Percentiles rank a stretch among this genome's conserved stretches.
Evolutionary conservation across 164 flowering plant genomes (phyloP).

Genomic region (Annona cherimola): DNA sequence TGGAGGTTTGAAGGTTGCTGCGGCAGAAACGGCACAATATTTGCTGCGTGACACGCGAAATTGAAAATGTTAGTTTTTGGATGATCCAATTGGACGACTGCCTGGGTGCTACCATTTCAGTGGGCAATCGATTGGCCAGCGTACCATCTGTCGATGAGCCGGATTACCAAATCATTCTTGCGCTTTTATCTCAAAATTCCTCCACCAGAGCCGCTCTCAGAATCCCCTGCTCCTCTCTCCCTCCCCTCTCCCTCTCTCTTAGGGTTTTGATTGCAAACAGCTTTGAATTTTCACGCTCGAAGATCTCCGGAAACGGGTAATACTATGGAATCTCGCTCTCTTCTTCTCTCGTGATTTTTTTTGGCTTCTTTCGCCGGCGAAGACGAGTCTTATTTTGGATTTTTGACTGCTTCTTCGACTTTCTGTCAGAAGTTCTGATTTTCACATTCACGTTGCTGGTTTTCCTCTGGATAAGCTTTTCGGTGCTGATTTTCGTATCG

Average conservation of each 20-base stretch:
- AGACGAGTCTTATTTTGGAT: background rate
- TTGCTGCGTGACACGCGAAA: too few relatives aligned
- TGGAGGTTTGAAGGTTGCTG: too few relatives aligned
- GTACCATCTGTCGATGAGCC: too few relatives aligned
- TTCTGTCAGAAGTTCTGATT: background rate
- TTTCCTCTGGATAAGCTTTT: background rate
- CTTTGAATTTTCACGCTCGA: background rate
- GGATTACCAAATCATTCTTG: background rate
- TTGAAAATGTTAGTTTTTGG: too few relatives aligned
- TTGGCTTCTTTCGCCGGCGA: background rate
- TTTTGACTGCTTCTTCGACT: background rate
- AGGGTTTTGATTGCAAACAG: background rate
- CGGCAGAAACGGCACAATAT: too few relatives aligned
- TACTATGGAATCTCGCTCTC: background rate
- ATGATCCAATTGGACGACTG: too few relatives aligned
- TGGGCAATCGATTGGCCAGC: too few relatives aligned
- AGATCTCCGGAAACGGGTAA: slow-evolving; percentile 7
- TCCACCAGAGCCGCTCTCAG: slow-evolving; percentile 2
- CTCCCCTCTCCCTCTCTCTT: background rate
- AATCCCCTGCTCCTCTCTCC: background rate
- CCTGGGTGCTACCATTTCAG: too few relatives aligned
- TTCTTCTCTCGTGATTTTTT: background rate
- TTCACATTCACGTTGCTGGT: background rate
- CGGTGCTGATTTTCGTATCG: background rate
- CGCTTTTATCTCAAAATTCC: slow-evolving; percentile 11